Base-by-base conservation (phyloP, 495 filamentous ascomycete species). In the Aspergillus avenaceus region DNA sequence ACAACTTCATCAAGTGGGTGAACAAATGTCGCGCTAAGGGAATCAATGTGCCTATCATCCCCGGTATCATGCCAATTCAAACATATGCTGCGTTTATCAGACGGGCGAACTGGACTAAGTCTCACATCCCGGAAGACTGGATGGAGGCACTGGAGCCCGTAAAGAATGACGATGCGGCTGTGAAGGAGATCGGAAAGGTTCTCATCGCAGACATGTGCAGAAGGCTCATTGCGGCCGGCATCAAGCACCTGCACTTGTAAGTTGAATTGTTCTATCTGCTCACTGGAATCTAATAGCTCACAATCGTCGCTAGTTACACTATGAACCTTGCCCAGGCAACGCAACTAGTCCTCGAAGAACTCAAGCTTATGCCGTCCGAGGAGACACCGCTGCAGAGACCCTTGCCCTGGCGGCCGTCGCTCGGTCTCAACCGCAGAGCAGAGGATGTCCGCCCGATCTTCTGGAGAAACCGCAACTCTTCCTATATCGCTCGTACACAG, bases 401-500 rank as follows among this genome's bases (percentile, higher is more conserved):
- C 25, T 76, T 99, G 12, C 95, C 95, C 19, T 99, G 95, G 91
- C 85, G 95, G 62, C 90, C 91, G 54, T 96, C 91, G 27, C 85
- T 97, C 34, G 91, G 83, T 41, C 77, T 95, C 44, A 90, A 89
- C 26, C 85, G 95, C 21, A 80, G 91, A 52, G 84, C 84, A 23
- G 95, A 99, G 72, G 95, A 97, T 63, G 95, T 99, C 37, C 91
- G 95, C 37, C 95, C 95, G 5, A 95, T 99, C 60, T 99, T 97
- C 80, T 99, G 95, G 95, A 85, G 91, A 51, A 96, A 97, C 72
- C 85, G 95, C 21, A 92, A 97, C 62, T 87, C 90, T 47, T 95
- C 91, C 2, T 99, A 99, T 59, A 84, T 99, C 24, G 84, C 85
- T 28, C 88, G 95, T 44, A 99, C 95, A 4, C 90, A 97, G 63